Evolutionary conservation across 2,329 filamentous ascomycete genomes (phyloP).

Genomic region (Microdochium bolleyi): DNA sequence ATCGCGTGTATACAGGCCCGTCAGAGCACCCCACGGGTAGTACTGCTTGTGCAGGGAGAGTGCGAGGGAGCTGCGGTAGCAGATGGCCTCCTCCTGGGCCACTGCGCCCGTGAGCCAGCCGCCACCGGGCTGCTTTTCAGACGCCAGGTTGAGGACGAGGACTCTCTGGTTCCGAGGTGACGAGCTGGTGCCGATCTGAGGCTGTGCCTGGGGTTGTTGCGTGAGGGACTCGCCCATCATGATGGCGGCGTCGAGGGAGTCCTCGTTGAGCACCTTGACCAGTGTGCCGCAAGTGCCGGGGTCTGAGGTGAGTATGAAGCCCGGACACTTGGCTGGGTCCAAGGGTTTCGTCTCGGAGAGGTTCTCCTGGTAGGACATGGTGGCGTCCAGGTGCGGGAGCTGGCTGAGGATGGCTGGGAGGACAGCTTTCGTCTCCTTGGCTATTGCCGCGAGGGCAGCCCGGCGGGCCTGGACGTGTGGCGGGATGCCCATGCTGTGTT

Average conservation of each 20-base stretch:
- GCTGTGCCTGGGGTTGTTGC: neutral
- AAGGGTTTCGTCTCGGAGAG: slow-evolving; percentile 24
- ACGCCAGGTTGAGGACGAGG: slow-evolving; percentile 50
- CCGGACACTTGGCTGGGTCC: slow-evolving; percentile 31
- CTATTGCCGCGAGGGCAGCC: slow-evolving; percentile 27
- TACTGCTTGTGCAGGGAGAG: slow-evolving; percentile 19
- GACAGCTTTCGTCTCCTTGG: slow-evolving; percentile 36
- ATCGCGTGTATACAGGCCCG: slow-evolving; percentile 20
- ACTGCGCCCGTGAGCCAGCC: slow-evolving; percentile 43
- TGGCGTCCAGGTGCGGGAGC: slow-evolving; percentile 29
- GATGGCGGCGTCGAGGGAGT: slow-evolving; percentile 50
- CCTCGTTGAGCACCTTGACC: slow-evolving; percentile 45
- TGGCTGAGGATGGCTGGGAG: slow-evolving; percentile 38
- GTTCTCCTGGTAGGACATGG: slow-evolving; percentile 25
- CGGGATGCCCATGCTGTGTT: slow-evolving; percentile 5
- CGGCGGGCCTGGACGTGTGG: slow-evolving; percentile 5
- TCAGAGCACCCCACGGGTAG: slow-evolving; percentile 12
- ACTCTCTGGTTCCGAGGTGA: slow-evolving; percentile 21
- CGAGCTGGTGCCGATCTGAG: slow-evolving; percentile 13
- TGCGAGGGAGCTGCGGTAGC: slow-evolving; percentile 40
- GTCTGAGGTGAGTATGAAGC: slow-evolving; percentile 17
- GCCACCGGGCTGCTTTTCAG: slow-evolving; percentile 38
- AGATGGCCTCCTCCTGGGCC: slow-evolving; percentile 55
- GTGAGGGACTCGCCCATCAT: slow-evolving; percentile 15
- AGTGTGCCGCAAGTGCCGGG: slow-evolving; percentile 12